Evolutionary conservation across 176 grass and related monocot species (phyloP), one percentile per base, ranked within the genome.

Genomic region (Lolium perenne): DNA sequence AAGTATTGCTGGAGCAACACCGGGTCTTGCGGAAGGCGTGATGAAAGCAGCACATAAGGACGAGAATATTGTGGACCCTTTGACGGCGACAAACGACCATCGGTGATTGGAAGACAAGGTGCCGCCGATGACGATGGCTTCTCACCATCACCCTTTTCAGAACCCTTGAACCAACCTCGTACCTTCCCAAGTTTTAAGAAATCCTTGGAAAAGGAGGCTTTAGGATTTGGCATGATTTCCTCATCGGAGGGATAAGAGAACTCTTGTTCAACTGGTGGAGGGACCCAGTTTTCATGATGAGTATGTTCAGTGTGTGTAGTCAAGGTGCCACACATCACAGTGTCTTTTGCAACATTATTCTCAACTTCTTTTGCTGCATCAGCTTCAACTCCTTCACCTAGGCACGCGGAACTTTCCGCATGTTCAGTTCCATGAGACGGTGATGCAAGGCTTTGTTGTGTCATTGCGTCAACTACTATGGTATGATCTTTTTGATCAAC

Each of bases 231-330:
- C 1, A 45, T 2, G 0, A 82, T 82, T 0, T 82, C 80, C 7
- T 82, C 66, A 18, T 82, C 29, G 0, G 80, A 82, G 3, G 66
- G 49, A 18, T 82, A 71, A 1, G 80, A 70, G 6, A 82, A 70
- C 0, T 71, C 49, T 3, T 57, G 32, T 9, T n/a, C n/a, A 16
- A 82, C 11, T 16, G 7, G 16, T 0, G 80, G 80, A 0, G 78
- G 59, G 4, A 11, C 41, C 78, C 78, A 65, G 10, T 50, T 80
- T 32, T 9, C 0, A 11, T 3, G 5, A 6, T 48, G 21, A 9
- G 5, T 15, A 10, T 47, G 21, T 3, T 80, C 41, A 10, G 7
- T 2, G 7, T 9, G 38, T 7, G 14, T 7, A 5, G 38, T 46
- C 57, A 80, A 6, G 1, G 59, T 5, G 0, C 65, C 32, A 2